phyloP scores from a whole-genome alignment of 2,329 filamentous ascomycete genomes.

The Colletotrichum salicis region DNA sequence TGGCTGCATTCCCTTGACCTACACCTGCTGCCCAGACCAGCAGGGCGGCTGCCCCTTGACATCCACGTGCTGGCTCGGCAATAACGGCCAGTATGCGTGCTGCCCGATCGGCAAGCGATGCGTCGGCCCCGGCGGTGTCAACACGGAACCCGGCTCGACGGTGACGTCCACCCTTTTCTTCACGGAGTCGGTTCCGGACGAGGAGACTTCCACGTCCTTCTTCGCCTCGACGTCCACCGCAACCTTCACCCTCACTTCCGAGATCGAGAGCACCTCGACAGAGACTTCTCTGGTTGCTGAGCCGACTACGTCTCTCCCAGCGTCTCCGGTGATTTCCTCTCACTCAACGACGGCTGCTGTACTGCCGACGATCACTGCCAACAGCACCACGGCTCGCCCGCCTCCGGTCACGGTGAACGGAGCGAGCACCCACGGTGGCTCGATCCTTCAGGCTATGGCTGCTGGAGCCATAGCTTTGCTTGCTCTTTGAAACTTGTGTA shows the following conservation, averaged over 20 bases:
- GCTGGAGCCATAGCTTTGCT: slow-evolving; percentile 6
- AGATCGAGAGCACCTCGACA: not conserved
- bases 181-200: slow-evolving; percentile 5
- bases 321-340: not conserved
- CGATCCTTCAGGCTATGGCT: slow-evolving; percentile 2
- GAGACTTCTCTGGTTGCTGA: not conserved
- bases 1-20: slow-evolving; percentile 42
- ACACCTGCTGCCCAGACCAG: slow-evolving; percentile 45
- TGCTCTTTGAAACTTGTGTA: not conserved
- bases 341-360: not conserved
- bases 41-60: slow-evolving; percentile 41
- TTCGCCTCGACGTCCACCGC: not conserved
- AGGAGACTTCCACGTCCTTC: not conserved
- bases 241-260: slow-evolving; percentile 1
- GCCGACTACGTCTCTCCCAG: not conserved
- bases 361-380: not conserved
- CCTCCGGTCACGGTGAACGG: slow-evolving; percentile 18
- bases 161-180: slow-evolving; percentile 2
- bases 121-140: slow-evolving; percentile 41
- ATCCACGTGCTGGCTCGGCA: slow-evolving; percentile 40
- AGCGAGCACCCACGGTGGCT: not conserved
- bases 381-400: not conserved
- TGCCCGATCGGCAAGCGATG: slow-evolving; percentile 43
- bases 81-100: slow-evolving; percentile 43
- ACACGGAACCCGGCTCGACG: slow-evolving; percentile 14